Base-by-base conservation (phyloP, 208 protist genomes). In the Leptomonas pyrrhocoris region DNA sequence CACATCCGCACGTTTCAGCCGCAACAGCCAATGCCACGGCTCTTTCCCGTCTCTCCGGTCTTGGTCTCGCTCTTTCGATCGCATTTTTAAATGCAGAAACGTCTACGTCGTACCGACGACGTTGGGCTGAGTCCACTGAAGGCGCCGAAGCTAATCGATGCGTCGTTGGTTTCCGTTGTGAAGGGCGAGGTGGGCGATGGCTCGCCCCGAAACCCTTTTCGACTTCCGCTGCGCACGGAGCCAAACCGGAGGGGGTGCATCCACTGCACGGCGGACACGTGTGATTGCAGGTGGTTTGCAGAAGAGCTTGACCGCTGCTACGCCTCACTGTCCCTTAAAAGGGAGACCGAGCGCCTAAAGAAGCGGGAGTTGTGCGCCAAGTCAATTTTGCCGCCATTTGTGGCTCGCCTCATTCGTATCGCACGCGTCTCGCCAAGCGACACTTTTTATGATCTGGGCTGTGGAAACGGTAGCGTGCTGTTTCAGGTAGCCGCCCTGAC, bases 381-480 rank as follows among this genome's bases (percentile, higher is more conserved):
- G 77, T 96, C 92, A 2, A 80, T 96, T 63, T 51, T 96, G 40
- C 85, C 92, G 23, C 68, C 63, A 0, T 96, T 96, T 63, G 88
- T 96, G 16, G 66, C 87, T 1, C 78, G 92, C 5, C 50, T 95
- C 18, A 48, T 89, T 13, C 74, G 80, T 18, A 50, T 91, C 12
- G 72, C 84, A 1, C 64, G 71, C 3, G 65, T 93, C 23, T 23
- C 68, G 12, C 1, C 74, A 13, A 23, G 48, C 18, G 86, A 92
- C n/a, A 80, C 77, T 3, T 94, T 96, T 63, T 94, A 89, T 48
- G 89, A 96, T 63, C 74, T 93, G 48, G 88, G 88, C 18, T 94
- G 92, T 57, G 92, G 89, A 4, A 94, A 93, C 74, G 90, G 90
- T 31, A 94, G 88, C 60, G 90, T 95, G n/a, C 72, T 95, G 23